These are phyloP conservation scores for Heterobasidion occidentale DNA, from an alignment of 1,284 basidiomycete species.

Conservation along the genomic window DNA sequence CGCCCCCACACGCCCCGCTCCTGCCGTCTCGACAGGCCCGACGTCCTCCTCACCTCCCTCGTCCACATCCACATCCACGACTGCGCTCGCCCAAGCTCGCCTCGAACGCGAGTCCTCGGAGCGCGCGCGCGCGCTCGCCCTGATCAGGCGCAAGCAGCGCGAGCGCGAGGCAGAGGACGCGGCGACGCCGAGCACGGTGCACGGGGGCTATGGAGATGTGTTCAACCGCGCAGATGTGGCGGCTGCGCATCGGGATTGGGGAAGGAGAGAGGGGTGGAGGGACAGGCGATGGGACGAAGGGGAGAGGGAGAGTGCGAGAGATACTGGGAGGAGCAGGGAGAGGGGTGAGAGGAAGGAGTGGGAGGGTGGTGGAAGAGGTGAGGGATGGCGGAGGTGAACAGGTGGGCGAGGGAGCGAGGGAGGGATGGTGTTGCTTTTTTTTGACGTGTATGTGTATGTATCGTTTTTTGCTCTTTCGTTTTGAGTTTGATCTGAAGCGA, in stretches of 20 bases:
- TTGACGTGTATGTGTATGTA: too few species aligned
- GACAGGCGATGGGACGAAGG: not conserved
- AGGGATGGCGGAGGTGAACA: too few species aligned
- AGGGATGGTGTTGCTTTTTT: too few species aligned
- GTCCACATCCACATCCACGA: slow-evolving; percentile 7
- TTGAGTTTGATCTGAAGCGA: too few species aligned
- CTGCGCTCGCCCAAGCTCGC: slow-evolving; percentile 22
- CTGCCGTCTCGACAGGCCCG: slow-evolving; percentile 11
- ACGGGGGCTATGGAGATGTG: slow-evolving; percentile 60
- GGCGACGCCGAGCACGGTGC: slow-evolving; percentile 62
- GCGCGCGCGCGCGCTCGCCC: slow-evolving; percentile 59
- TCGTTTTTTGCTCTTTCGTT: too few species aligned
- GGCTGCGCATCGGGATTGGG: slow-evolving; percentile 46
- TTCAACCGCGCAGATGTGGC: slow-evolving; percentile 66
- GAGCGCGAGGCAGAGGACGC: slow-evolving; percentile 34
- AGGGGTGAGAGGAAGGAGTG: too few species aligned
- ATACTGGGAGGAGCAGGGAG: too few species aligned
- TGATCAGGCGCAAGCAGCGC: slow-evolving; percentile 52
- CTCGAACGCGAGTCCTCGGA: slow-evolving; percentile 66
- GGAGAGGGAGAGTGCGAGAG: not conserved
- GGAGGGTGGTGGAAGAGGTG: too few species aligned
- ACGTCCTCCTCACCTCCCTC: not conserved
- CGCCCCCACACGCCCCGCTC: slow-evolving; percentile 3
- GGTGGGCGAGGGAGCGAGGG: too few species aligned
- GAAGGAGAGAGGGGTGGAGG: not conserved